Conservation (phyloP, 73 alveolate species). For the Paramecium primaurelia region DNA sequence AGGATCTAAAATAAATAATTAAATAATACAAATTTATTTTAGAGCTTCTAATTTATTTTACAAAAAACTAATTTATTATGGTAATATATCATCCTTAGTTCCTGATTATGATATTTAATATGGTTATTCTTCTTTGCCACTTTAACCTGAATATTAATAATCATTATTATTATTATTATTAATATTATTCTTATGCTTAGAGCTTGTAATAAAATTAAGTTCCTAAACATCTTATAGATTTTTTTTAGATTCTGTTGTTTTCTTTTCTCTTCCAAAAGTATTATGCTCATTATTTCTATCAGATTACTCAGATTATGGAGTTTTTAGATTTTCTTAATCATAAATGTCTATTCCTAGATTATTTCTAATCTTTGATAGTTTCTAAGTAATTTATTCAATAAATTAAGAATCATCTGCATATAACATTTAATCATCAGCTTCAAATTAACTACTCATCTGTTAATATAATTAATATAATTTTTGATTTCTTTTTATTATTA, state of each 20-base stretch:
- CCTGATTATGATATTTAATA: neutral
- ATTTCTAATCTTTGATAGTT: neutral
- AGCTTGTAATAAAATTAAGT: neutral
- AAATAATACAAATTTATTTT: slow-evolving; percentile 1
- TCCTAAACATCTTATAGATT: neutral
- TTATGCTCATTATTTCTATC: neutral
- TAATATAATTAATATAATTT: neutral
- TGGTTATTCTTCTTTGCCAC: neutral
- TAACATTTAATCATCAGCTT: neutral
- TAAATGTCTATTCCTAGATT: neutral
- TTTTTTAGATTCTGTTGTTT: neutral
- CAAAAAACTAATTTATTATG: slow-evolving; percentile 16
- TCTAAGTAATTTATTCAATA: neutral
- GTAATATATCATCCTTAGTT: neutral
- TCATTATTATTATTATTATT: neutral
- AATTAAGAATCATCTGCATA: slow-evolving; percentile 32
- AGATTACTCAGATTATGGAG: neutral
- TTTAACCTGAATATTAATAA: neutral
- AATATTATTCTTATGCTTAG: neutral
- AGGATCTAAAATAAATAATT: neutral
- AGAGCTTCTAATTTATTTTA: neutral
- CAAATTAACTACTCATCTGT: neutral
- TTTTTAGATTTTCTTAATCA: neutral
- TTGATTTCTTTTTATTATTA: neutral
- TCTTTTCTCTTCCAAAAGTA: neutral